Evolutionary conservation across 2,329 filamentous ascomycete species (phyloP).

Genomic region (Sporothrix inflata): DNA sequence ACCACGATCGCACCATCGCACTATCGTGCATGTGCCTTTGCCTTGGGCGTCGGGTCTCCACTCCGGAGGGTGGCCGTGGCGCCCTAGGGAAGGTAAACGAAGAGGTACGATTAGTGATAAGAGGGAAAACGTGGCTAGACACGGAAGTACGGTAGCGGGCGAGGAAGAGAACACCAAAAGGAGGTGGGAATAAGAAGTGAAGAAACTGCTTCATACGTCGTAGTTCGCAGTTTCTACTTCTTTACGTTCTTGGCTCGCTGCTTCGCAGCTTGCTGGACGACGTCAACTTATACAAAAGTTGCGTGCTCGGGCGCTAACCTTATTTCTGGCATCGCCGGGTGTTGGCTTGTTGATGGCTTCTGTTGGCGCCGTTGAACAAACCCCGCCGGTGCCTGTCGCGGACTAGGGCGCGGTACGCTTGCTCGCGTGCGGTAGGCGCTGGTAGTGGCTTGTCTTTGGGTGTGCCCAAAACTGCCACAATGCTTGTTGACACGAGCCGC

Average conservation of each 20-base stretch:
- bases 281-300: conserved; percentile 23
- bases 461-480: neutral
- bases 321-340: neutral
- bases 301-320: conserved; percentile 22
- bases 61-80: neutral
- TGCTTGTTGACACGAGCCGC: neutral
- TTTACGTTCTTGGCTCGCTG: too few relatives aligned
- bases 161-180: too few relatives aligned
- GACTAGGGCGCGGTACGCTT: neutral
- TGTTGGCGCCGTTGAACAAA: neutral
- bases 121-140: neutral
- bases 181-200: too few relatives aligned
- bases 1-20: conserved; percentile 15
- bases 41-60: neutral
- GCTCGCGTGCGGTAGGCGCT: neutral
- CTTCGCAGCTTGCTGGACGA: too few relatives aligned
- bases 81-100: neutral
- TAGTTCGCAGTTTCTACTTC: too few relatives aligned
- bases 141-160: too few relatives aligned
- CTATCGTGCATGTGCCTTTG: neutral
- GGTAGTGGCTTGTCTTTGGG: neutral
- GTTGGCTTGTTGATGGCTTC: neutral
- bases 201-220: too few relatives aligned
- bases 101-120: neutral
- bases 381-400: too few relatives aligned